phyloP scores from a whole-genome alignment of 2,329 filamentous ascomycete species.

The Arachnomyces sp. region DNA sequence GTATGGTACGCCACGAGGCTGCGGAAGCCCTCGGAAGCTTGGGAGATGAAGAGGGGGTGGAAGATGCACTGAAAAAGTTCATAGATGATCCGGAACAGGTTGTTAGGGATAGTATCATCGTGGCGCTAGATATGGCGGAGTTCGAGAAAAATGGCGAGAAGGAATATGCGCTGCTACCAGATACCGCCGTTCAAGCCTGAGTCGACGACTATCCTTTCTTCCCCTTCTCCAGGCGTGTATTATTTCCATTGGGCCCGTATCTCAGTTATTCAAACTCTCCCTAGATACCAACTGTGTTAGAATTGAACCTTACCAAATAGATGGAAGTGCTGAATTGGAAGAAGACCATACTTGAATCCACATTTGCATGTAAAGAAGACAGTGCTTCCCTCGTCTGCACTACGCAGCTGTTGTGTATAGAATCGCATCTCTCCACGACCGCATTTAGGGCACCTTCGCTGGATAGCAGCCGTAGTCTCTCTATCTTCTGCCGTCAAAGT shows the following conservation, averaged over 20 bases:
- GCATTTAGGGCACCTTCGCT: slow-evolving; percentile 70
- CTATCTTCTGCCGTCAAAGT: slow-evolving; percentile 69
- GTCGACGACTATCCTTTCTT: neutral
- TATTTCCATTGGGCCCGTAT: neutral
- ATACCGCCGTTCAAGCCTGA: slow-evolving; percentile 29
- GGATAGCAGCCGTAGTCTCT: slow-evolving; percentile 61
- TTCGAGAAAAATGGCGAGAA: slow-evolving; percentile 82
- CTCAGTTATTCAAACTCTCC: slow-evolving; percentile 31
- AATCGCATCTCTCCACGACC: slow-evolving; percentile 74
- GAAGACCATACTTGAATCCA: slow-evolving; percentile 61
- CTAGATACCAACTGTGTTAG: slow-evolving; percentile 12
- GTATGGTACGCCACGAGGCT: slow-evolving; percentile 97
- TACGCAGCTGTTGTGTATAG: slow-evolving; percentile 74
- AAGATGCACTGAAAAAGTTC: slow-evolving; percentile 73
- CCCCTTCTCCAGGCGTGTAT: neutral
- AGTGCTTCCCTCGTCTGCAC: slow-evolving; percentile 91
- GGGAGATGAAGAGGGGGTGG: slow-evolving; percentile 87
- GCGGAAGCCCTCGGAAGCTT: slow-evolving; percentile 92
- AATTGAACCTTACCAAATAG: slow-evolving; percentile 14
- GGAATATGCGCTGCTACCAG: slow-evolving; percentile 87
- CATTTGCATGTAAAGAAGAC: slow-evolving; percentile 87
- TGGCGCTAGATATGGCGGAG: slow-evolving; percentile 95
- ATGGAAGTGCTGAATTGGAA: slow-evolving; percentile 19
- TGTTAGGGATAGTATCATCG: slow-evolving; percentile 87
- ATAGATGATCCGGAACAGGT: slow-evolving; percentile 86